Conservation (phyloP, 2,329 filamentous ascomycete genomes). For the Diaporthe helianthi region DNA sequence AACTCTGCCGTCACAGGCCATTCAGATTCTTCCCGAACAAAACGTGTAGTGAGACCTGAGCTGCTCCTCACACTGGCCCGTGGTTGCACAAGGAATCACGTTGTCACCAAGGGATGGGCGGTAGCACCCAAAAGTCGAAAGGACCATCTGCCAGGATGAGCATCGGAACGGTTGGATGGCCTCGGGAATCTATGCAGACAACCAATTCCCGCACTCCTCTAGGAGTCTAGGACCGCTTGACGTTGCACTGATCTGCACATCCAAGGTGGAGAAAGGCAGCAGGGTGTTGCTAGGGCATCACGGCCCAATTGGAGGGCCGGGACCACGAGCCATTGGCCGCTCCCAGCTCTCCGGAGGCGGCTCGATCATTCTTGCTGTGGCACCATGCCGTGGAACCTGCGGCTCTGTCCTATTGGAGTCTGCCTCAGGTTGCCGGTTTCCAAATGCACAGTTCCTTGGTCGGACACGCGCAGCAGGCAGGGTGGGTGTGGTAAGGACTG, state of each 20-base stretch:
- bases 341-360: constrained; percentile 15
- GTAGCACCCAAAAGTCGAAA: neutral
- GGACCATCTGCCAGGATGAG: neutral
- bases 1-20: neutral
- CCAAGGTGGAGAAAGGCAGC: constrained; percentile 15
- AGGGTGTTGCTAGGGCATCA: neutral
- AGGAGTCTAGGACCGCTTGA: constrained; percentile 23
- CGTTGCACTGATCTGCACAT: constrained; percentile 24
- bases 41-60: neutral
- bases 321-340: constrained; percentile 7
- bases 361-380: constrained; percentile 1
- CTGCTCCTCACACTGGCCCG: neutral
- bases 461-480: constrained; percentile 1
- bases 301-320: constrained; percentile 11
- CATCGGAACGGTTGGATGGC: neutral
- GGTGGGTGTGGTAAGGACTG: neutral
- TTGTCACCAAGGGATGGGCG: neutral
- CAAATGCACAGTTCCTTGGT: neutral
- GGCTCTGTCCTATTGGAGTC: constrained; percentile 28
- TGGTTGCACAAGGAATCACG: neutral
- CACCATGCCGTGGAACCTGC: constrained; percentile 8
- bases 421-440: neutral
- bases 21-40: neutral
- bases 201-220: constrained; percentile 3
- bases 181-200: constrained; percentile 9